Percentiles rank a stretch among this genome's conserved stretches.
phyloP scores from a whole-genome alignment of 1,139 yeast species.

The Pichia sp. region DNA sequence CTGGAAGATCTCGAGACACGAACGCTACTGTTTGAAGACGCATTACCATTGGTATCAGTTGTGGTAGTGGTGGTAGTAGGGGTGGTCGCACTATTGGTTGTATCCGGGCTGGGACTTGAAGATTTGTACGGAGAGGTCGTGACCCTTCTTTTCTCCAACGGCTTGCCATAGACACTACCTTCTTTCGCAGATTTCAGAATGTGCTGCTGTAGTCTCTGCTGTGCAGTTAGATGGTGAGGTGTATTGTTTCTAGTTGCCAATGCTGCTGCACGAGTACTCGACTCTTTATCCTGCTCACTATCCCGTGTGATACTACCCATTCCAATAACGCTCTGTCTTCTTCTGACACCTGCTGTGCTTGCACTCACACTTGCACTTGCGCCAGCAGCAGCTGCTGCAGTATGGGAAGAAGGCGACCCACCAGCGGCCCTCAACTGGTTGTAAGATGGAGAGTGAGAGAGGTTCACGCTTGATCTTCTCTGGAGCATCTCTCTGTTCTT shows the following conservation, averaged over 20 bases:
- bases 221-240: conserved; percentile 20
- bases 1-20: too few relatives aligned
- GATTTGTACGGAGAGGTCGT: too few relatives aligned
- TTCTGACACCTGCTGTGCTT: neutral
- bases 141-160: conserved; percentile 17
- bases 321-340: conserved; percentile 6
- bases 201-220: conserved; percentile 28
- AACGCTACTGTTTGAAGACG: too few relatives aligned
- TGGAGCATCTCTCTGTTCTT: neutral
- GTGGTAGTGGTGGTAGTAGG: too few relatives aligned
- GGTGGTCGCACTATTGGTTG: too few relatives aligned
- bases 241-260: conserved; percentile 14
- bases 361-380: conserved; percentile 1
- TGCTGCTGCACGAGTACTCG: conserved; percentile 15
- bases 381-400: neutral
- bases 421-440: too few relatives aligned
- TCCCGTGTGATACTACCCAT: neutral
- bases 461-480: conserved; percentile 6
- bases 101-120: neutral
- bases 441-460: neutral
- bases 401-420: neutral
- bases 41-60: too few relatives aligned
- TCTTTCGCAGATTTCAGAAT: conserved; percentile 23
- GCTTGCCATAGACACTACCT: conserved; percentile 25
- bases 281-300: neutral